These are phyloP conservation scores for Sindora glabra DNA, from an alignment of 306 rosid species.

Conservation along the genomic window DNA sequence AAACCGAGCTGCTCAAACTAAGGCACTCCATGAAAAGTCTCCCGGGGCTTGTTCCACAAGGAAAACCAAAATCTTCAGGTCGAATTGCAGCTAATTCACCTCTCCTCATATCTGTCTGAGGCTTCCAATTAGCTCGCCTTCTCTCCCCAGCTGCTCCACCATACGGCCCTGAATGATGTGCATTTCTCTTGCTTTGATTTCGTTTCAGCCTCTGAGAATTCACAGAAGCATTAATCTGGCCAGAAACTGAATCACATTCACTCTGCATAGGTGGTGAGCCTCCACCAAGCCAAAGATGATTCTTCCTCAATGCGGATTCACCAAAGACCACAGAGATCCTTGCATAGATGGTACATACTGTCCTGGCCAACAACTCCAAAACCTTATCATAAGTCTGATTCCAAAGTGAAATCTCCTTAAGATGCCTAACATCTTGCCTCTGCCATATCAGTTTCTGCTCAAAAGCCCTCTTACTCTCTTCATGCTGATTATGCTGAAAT, in stretches of 20 bases:
- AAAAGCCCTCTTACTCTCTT: constrained; percentile 62
- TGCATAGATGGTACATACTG: constrained; percentile 82
- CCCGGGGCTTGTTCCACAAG: constrained; percentile 83
- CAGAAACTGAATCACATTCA: constrained; percentile 23
- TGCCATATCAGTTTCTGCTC: constrained; percentile 88
- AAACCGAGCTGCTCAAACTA: constrained; percentile 73
- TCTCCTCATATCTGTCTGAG: constrained; percentile 37
- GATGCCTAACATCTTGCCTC: constrained; percentile 80
- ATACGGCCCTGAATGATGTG: constrained; percentile 17
- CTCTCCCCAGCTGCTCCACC: constrained; percentile 31
- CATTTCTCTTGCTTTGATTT: constrained; percentile 29
- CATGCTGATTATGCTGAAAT: constrained; percentile 74
- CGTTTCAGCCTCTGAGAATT: constrained; percentile 35
- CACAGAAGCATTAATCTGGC: constrained; percentile 23
- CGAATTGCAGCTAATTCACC: constrained; percentile 49
- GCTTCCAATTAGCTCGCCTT: constrained; percentile 29
- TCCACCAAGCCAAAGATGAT: constrained; percentile 23
- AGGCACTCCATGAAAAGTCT: constrained; percentile 92
- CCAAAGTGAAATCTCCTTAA: constrained; percentile 82
- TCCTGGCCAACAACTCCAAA: constrained; percentile 86
- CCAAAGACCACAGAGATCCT: constrained; percentile 56
- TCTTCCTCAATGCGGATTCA: constrained; percentile 34
- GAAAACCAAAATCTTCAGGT: constrained; percentile 66
- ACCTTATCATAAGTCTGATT: constrained; percentile 84
- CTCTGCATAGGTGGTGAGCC: constrained; percentile 29